Evolutionary conservation across 164 flowering plant genomes (phyloP).

Genomic region (Macadamia integrifolia): DNA sequence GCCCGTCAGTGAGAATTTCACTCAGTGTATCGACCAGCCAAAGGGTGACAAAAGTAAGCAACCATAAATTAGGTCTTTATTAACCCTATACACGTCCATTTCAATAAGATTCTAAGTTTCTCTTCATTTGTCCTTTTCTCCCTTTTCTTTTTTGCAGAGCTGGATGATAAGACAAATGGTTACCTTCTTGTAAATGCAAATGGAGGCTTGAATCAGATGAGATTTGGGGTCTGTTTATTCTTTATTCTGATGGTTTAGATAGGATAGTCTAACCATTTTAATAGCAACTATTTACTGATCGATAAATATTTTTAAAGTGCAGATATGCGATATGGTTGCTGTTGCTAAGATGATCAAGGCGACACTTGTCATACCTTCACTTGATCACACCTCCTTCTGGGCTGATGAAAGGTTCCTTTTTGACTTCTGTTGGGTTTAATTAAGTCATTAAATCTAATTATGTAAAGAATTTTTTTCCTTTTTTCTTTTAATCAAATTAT

Average conservation of each 20-base stretch:
- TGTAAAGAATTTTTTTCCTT: neutral
- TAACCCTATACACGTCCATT: neutral
- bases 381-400: conserved; percentile 97
- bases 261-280: neutral
- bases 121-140: neutral
- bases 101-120: neutral
- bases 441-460: no score
- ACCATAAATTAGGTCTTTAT: neutral
- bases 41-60: conserved; percentile 58
- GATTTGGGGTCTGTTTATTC: conserved; percentile 94
- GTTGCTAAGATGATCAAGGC: conserved; percentile 95
- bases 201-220: conserved; percentile 99
- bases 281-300: neutral
- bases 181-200: conserved; percentile 92
- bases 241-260: conserved; percentile 18
- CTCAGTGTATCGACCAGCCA: conserved; percentile 60
- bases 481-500: neutral
- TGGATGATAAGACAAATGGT: conserved; percentile 67
- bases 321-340: conserved; percentile 99
- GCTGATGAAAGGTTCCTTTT: conserved; percentile 77
- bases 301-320: conserved; percentile 38
- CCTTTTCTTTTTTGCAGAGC: conserved; percentile 38
- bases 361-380: conserved; percentile 98
- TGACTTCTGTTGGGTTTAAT: no score
- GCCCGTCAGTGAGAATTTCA: conserved; percentile 74